phyloP scores from a whole-genome alignment of 352 stramenopile species.

The Phytophthora macrochlamydospora region DNA sequence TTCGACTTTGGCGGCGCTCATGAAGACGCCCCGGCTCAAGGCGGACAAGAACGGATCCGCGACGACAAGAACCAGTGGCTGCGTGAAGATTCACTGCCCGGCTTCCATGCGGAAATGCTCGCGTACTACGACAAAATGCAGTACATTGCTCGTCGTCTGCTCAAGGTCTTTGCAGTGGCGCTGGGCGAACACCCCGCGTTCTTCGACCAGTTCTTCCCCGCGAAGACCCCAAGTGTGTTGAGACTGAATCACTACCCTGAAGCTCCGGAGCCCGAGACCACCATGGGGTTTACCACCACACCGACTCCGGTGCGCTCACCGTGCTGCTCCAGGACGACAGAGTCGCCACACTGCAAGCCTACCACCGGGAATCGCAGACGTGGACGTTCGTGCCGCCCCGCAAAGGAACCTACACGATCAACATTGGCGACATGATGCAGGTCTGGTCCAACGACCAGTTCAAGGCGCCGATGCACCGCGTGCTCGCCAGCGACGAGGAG shows the following conservation, averaged over 20 bases:
- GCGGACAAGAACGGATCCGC: constrained; percentile 71
- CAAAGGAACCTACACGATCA: constrained; percentile 60
- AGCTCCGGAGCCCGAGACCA: constrained; percentile 38
- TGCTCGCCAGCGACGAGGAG: constrained; percentile 37
- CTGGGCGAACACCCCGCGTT: constrained; percentile 49
- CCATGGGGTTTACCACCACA: constrained; percentile 66
- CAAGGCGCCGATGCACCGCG: constrained; percentile 54
- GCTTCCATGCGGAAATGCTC: constrained; percentile 55
- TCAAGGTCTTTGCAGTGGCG: constrained; percentile 60
- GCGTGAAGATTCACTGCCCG: constrained; percentile 39
- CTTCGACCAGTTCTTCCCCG: constrained; percentile 61
- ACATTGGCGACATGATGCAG: constrained; percentile 66
- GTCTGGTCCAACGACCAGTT: constrained; percentile 67
- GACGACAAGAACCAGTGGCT: constrained; percentile 90
- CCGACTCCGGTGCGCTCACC: constrained; percentile 49
- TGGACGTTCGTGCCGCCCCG: constrained; percentile 52
- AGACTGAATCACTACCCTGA: constrained; percentile 92
- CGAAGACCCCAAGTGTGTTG: constrained; percentile 83
- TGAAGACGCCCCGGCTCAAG: constrained; percentile 41
- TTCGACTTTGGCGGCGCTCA: constrained; percentile 68
- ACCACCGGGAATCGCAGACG: constrained; percentile 42
- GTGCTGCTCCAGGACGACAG: constrained; percentile 58
- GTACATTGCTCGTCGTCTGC: constrained; percentile 53
- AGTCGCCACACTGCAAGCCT: constrained; percentile 52
- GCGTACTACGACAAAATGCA: constrained; percentile 55